Evolutionary conservation across 208 protist genomes (phyloP).

Genomic region (Willaertia magna): DNA sequence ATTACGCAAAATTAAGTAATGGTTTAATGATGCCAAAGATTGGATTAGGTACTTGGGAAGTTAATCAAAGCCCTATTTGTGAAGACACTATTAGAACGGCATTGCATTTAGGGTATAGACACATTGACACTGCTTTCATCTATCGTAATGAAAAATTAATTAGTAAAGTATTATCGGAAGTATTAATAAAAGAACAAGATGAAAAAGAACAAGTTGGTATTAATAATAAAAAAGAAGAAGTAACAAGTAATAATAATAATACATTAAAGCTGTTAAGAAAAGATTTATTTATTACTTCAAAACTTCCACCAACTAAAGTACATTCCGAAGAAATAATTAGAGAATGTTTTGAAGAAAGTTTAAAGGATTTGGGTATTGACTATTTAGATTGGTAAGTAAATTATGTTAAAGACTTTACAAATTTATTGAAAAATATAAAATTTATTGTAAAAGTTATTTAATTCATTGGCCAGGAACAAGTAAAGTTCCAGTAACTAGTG

Average conservation of each 20-base stretch:
- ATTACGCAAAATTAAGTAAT: too few relatives aligned
- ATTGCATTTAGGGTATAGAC: neutral
- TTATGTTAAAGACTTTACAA: too few relatives aligned
- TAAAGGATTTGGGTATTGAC: neutral
- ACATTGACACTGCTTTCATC: neutral
- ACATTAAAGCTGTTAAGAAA: neutral
- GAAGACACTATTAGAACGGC: neutral
- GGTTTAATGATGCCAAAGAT: neutral
- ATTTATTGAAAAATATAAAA: too few relatives aligned
- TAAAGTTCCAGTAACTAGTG: neutral
- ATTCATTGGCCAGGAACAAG: slow-evolving; percentile 7
- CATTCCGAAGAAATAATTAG: neutral
- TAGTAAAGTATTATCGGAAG: neutral
- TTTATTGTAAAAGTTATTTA: neutral
- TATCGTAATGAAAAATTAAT: neutral
- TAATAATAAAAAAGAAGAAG: too few relatives aligned
- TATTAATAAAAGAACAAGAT: neutral
- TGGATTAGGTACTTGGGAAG: neutral
- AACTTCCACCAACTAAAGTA: neutral
- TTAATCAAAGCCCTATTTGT: neutral
- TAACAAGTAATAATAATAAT: too few relatives aligned
- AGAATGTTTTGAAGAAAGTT: neutral
- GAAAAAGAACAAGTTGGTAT: too few relatives aligned
- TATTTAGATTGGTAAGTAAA: neutral
- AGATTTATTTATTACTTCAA: slow-evolving; percentile 3